Percentiles rank a stretch among this genome's conserved stretches.
phyloP scores from a whole-genome alignment of 208 protist species.

The Wallacemonas rigidus region DNA sequence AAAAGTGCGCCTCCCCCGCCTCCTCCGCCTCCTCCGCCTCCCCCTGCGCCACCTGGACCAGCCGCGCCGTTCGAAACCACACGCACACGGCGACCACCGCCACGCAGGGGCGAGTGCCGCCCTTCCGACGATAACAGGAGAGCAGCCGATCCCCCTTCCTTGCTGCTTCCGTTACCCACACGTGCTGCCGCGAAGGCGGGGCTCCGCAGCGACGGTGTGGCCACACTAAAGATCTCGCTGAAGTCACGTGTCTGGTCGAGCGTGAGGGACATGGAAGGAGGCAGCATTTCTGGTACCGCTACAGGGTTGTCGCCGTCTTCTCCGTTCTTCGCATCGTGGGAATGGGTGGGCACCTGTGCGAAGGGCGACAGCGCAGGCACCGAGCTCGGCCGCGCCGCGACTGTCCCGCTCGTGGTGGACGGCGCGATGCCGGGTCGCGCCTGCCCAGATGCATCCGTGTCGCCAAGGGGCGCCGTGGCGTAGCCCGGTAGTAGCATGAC shows the following conservation, averaged over 20 bases:
- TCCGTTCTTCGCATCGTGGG: not conserved
- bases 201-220: constrained; percentile 4
- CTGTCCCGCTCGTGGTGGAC: not conserved
- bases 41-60: not conserved
- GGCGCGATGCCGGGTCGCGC: no score
- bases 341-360: not conserved
- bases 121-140: no score
- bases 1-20: not conserved
- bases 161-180: no score
- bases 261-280: not conserved
- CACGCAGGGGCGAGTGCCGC: not conserved
- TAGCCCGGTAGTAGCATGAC: constrained; percentile 12
- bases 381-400: not conserved
- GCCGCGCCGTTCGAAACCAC: constrained; percentile 2
- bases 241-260: constrained; percentile 6
- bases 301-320: not conserved
- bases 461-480: not conserved
- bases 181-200: not conserved
- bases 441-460: no score
- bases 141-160: no score
- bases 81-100: not conserved
- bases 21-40: not conserved
- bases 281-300: not conserved
- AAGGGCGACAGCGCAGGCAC: not conserved
- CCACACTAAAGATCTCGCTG: constrained; percentile 18